A percentile compares a stretch with the other conserved stretches of the same genome.
These are phyloP conservation scores for Colletotrichum gloeosporioides DNA, from an alignment of 2,329 filamentous ascomycete species.

Conservation along the genomic window DNA sequence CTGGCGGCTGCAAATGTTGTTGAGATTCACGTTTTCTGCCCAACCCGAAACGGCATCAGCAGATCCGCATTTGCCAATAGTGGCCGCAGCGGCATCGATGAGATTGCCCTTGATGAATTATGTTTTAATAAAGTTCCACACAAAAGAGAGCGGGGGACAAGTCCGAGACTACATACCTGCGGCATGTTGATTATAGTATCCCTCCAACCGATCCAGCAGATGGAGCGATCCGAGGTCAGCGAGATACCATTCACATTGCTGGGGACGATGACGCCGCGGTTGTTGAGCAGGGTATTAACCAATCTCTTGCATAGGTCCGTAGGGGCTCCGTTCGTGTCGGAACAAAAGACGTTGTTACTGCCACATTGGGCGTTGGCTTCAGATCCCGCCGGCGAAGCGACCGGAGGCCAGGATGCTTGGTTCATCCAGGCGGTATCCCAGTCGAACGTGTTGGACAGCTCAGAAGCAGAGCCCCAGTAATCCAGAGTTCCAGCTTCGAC, in stretches of 20 bases:
- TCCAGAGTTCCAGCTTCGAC: not conserved
- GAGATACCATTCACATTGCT: not conserved
- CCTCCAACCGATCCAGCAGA: not conserved
- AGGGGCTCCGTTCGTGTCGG: not conserved
- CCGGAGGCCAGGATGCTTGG: not conserved
- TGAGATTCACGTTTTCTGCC: not conserved
- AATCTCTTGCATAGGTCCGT: not conserved
- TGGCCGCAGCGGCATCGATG: not conserved
- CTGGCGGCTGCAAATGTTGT: not conserved
- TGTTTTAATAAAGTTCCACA: not conserved
- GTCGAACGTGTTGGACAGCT: not conserved
- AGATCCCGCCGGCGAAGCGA: not conserved
- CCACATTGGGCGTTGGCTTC: not conserved
- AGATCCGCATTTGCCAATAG: not conserved
- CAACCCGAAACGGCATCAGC: not conserved
- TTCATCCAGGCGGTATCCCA: not conserved
- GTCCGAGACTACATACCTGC: not conserved
- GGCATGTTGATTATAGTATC: not conserved
- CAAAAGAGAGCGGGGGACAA: not conserved
- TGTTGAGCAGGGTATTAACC: not conserved
- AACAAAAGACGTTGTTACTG: not conserved
- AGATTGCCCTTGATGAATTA: not conserved
- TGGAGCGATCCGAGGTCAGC: not conserved
- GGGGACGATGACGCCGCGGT: not conserved
- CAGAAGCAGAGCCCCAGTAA: not conserved